Evolutionary conservation across 345 rosid genomes (phyloP).

Genomic region (Corymbia maculata): DNA sequence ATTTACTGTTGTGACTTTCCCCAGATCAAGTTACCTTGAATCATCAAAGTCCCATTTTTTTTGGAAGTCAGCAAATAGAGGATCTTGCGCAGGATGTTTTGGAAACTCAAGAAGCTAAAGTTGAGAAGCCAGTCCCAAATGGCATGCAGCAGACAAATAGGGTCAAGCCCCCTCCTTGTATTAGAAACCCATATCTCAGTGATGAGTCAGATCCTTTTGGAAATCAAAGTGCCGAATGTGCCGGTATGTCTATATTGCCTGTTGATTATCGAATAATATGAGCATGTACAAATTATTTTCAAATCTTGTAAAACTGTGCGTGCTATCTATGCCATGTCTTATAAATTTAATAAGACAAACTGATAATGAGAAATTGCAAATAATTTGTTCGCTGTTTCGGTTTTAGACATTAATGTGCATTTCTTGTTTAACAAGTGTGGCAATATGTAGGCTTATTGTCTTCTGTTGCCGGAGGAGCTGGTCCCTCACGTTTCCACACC

Average conservation of each 20-base stretch:
- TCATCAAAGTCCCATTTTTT: constrained; percentile 31
- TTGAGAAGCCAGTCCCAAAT: constrained; percentile 11
- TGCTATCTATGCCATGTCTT: background rate
- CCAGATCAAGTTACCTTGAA: constrained; percentile 25
- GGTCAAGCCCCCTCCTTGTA: constrained; percentile 89
- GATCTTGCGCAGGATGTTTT: constrained; percentile 31
- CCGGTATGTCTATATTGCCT: constrained; percentile 23
- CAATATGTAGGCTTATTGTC: constrained; percentile 52
- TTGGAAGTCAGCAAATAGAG: constrained; percentile 23
- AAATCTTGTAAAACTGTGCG: background rate
- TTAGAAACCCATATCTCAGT: constrained; percentile 67
- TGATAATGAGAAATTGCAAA: background rate
- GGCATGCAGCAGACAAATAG: constrained; percentile 31
- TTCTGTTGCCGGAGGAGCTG: constrained; percentile 49
- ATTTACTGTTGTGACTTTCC: background rate
- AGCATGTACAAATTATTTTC: background rate
- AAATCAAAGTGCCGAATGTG: constrained; percentile 74
- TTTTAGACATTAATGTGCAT: background rate
- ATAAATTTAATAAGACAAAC: background rate
- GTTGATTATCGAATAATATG: background rate
- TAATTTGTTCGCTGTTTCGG: background rate
- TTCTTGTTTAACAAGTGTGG: background rate
- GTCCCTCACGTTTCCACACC: constrained; percentile 72
- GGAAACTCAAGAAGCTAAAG: constrained; percentile 25
- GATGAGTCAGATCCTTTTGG: constrained; percentile 57